Base-by-base conservation (phyloP, 306 rosid species). In the Chamaecrista fasciculata region DNA sequence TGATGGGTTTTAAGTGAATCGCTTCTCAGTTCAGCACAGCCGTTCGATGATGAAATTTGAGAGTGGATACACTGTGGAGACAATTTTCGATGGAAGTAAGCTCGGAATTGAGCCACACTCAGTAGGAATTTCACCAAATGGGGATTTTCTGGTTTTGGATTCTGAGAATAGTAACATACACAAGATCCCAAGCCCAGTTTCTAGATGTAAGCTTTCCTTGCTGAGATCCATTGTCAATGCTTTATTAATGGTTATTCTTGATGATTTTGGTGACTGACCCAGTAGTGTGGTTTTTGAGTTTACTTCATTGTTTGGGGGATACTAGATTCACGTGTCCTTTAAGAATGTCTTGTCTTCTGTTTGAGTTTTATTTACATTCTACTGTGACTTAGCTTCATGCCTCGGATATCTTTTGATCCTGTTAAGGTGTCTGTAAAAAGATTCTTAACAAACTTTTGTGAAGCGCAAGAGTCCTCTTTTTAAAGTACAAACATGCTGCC, bases 1-100 rank as follows among this genome's bases (percentile, higher is more conserved):
- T 51, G 42, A 36, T 16, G 60, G 43, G 16, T 70, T 70, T 75
- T 43, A 39, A 82, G 80, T 67, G 69, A 64, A 77, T 57, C 6
- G 72, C 61, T 66, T 80, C 24, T 77, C 92, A 87, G 99, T 80
- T 63, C 89, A 78, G 61, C 71, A 81, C 28, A 78, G 76, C 76
- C 95, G 97, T 19, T 87, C 99, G 23, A 81, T 87, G 99, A 79
- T 95, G 89, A 95, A 91, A 85, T 95, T 95, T 40, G 99, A 95
- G 80, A 82, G 91, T 70, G 99, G 88, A 58, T 95, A 84, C 79
- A 81, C 77, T 0, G 97, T 94, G 75, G 99, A 91, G 80, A 95
- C 97, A 39, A 85, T 95, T 73, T 89, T 91, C 2, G 99, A 95
- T 76, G 99, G 99, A 70, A 87, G 88, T 71, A 89, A 91, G 82